These are phyloP conservation scores for Solanum microdontum DNA, from an alignment of 257 asterid species.

Conservation along the genomic window DNA sequence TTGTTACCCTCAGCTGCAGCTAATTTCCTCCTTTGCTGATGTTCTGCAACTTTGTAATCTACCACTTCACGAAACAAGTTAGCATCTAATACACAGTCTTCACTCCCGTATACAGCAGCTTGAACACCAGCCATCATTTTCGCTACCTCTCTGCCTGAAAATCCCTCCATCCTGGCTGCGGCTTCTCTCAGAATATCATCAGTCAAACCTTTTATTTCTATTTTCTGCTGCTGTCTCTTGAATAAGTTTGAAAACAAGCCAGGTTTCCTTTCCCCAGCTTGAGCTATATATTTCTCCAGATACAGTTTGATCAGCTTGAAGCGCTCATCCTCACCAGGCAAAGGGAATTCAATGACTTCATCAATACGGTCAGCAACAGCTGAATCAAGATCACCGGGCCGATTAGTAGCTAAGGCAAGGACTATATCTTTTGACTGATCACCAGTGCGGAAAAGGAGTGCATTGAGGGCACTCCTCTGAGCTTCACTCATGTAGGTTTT, in stretches of 20 bases:
- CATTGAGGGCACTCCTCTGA: slow-evolving; percentile 95
- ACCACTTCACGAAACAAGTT: slow-evolving; percentile 74
- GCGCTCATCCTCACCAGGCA: slow-evolving; percentile 89
- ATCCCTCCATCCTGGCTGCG: slow-evolving; percentile 62
- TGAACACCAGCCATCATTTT: slow-evolving; percentile 92
- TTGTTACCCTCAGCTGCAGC: slow-evolving; percentile 7
- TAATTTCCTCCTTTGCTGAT: slow-evolving; percentile 77
- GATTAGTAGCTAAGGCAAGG: slow-evolving; percentile 90
- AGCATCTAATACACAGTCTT: slow-evolving; percentile 64
- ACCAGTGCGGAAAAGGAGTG: slow-evolving; percentile 83
- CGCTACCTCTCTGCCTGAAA: slow-evolving; percentile 93
- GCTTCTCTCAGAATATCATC: slow-evolving; percentile 82
- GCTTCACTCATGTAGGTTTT: slow-evolving; percentile 99
- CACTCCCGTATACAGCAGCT: slow-evolving; percentile 90
- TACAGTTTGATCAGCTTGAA: slow-evolving; percentile 68
- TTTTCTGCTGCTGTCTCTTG: slow-evolving; percentile 49
- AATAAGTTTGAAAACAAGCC: slow-evolving; percentile 49
- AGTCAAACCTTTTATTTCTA: slow-evolving; percentile 56
- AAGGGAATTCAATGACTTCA: slow-evolving; percentile 86
- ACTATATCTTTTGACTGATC: slow-evolving; percentile 95
- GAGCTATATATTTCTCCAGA: slow-evolving; percentile 70
- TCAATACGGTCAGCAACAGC: slow-evolving; percentile 93
- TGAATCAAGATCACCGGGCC: slow-evolving; percentile 94
- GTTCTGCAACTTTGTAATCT: slow-evolving; percentile 84
- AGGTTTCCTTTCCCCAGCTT: slow-evolving; percentile 57